Conservation (phyloP, 139 green algal genomes). For the Klebsormidium nitens region DNA sequence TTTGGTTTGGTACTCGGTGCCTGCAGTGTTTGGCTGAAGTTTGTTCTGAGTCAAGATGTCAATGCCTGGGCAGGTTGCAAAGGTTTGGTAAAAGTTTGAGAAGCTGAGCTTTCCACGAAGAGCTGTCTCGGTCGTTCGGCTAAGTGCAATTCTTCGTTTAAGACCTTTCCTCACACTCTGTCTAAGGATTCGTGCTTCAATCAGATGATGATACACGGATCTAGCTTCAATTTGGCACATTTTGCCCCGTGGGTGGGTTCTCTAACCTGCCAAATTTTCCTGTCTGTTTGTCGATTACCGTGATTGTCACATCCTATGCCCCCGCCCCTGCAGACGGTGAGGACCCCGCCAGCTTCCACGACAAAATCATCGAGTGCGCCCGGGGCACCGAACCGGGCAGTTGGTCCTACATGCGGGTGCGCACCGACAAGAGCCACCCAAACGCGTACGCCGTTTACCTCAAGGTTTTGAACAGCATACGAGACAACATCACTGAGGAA, state of each 20-base stretch:
- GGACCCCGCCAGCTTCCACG: constrained; percentile 36
- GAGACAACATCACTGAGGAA: constrained; percentile 46
- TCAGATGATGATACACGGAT: not conserved
- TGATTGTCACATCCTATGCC: constrained; percentile 13
- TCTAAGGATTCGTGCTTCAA: not conserved
- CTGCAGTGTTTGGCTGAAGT: too few species aligned
- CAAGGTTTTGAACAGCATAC: constrained; percentile 39
- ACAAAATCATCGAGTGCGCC: constrained; percentile 75
- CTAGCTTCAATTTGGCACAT: not conserved
- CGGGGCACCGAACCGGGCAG: constrained; percentile 48
- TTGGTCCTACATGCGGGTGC: constrained; percentile 78
- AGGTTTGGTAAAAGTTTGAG: too few species aligned
- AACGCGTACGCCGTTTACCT: constrained; percentile 54
- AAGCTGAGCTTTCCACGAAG: too few species aligned
- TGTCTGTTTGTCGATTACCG: too few species aligned
- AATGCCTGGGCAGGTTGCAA: too few species aligned
- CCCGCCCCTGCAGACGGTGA: constrained; percentile 21
- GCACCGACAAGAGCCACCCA: constrained; percentile 73
- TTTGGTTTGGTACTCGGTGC: too few species aligned
- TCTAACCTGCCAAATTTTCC: constrained; percentile 25
- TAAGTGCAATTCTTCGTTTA: too few species aligned
- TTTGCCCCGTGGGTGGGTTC: not conserved
- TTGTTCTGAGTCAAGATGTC: too few species aligned
- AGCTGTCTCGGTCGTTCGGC: too few species aligned
- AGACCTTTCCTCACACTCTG: constrained; percentile 31